Conservation (phyloP, 1,284 basidiomycete genomes). For the Ganoderma leucocontextum region DNA sequence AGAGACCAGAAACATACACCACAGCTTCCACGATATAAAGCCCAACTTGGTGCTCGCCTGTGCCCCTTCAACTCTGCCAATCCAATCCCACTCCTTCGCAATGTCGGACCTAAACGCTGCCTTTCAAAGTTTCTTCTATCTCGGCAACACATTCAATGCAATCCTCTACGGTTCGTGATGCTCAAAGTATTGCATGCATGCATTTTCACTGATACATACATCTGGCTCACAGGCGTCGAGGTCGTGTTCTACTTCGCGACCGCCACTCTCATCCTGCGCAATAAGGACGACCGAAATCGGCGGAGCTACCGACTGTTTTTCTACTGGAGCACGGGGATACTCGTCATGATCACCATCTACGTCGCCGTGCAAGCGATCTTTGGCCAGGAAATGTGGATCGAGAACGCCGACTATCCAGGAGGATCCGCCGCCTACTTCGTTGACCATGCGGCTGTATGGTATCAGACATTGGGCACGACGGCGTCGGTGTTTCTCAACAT, state of each 20-base stretch:
- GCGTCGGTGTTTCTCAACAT: constrained; percentile 24
- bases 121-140: constrained; percentile 10
- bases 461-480: constrained; percentile 28
- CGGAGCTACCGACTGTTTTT: constrained; percentile 1
- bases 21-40: neutral
- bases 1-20: neutral
- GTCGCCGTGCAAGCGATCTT: constrained; percentile 26
- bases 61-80: neutral
- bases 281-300: neutral
- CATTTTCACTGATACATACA: neutral
- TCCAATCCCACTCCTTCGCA: neutral
- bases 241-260: neutral
- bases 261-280: neutral
- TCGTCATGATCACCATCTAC: constrained; percentile 29
- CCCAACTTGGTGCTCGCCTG: neutral
- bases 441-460: constrained; percentile 28
- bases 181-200: no score
- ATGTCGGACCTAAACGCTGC: neutral
- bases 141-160: constrained; percentile 1
- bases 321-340: constrained; percentile 24
- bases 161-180: constrained; percentile 8
- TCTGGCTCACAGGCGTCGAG: neutral
- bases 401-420: constrained; percentile 30
- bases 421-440: constrained; percentile 23
- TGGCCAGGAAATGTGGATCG: constrained; percentile 31